These are phyloP conservation scores for Pythium dissotocum DNA, from an alignment of 352 stramenopile species.

Conservation along the genomic window DNA sequence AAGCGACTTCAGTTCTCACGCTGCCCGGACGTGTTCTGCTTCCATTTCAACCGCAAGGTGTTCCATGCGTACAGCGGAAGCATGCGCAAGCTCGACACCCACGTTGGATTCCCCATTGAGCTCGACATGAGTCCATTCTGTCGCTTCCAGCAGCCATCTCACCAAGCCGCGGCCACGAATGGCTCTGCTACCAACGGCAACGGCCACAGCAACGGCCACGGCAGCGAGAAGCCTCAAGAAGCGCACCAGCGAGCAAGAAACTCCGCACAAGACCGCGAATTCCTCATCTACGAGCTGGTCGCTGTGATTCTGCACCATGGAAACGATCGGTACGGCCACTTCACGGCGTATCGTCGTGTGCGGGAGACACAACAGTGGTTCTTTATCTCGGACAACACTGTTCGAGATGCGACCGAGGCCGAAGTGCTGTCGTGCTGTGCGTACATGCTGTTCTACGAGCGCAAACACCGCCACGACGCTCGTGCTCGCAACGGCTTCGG, in stretches of 20 bases:
- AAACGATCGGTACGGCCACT: constrained; percentile 85
- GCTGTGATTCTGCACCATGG: constrained; percentile 87
- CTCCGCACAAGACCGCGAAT: constrained; percentile 21
- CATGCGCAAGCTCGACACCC: constrained; percentile 76
- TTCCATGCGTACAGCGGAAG: constrained; percentile 64
- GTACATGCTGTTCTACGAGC: constrained; percentile 92
- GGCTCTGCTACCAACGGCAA: constrained; percentile 26
- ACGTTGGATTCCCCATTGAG: constrained; percentile 78
- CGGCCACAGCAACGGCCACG: background rate
- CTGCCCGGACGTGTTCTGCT: constrained; percentile 81
- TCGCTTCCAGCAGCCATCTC: constrained; percentile 49
- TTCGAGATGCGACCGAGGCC: constrained; percentile 51
- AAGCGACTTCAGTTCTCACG: constrained; percentile 81
- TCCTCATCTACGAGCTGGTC: constrained; percentile 70
- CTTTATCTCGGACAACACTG: constrained; percentile 82
- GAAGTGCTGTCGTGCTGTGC: constrained; percentile 78
- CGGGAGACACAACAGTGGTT: constrained; percentile 68
- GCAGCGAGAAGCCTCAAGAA: constrained; percentile 5
- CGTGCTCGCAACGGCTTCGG: background rate
- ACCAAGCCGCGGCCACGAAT: background rate
- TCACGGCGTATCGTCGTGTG: constrained; percentile 79
- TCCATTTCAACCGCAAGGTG: constrained; percentile 89
- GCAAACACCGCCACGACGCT: constrained; percentile 42
- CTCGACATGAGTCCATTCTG: constrained; percentile 80
- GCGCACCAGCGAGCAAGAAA: constrained; percentile 2